Conservation (phyloP, 176 grass and related monocot genomes). For the Areca catechu region DNA sequence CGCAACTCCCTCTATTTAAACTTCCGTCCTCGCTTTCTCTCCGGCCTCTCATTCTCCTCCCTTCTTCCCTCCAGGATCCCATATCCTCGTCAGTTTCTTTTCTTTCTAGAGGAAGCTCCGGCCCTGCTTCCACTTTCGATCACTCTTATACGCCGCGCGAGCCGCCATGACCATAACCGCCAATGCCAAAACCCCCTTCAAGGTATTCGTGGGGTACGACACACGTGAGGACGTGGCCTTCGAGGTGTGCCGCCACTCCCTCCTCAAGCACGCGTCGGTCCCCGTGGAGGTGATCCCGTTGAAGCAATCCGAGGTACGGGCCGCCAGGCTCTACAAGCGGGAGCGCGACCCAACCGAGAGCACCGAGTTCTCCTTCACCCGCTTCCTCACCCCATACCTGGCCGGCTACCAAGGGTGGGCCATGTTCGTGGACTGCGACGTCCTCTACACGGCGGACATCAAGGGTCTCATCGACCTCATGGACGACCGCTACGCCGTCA, state of each 20-base stretch:
- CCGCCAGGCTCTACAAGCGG: conserved; percentile 50
- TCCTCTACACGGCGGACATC: conserved; percentile 76
- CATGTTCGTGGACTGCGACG: conserved; percentile 86
- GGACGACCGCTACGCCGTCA: conserved; percentile 22
- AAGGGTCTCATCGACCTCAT: conserved; percentile 29
- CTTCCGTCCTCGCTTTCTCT: no score
- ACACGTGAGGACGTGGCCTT: conserved; percentile 61
- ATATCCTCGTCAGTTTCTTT: no score
- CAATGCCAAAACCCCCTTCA: conserved; percentile 24
- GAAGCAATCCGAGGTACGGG: conserved; percentile 52
- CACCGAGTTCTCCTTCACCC: conserved; percentile 95
- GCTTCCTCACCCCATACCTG: conserved; percentile 75
- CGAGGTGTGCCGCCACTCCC: conserved; percentile 78
- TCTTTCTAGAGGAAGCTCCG: no score
- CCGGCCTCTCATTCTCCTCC: no score
- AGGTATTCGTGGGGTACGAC: conserved; percentile 84
- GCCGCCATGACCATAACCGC: no score
- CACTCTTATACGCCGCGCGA: no score
- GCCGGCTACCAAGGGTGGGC: conserved; percentile 64
- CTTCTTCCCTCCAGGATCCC: no score
- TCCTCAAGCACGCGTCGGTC: conserved; percentile 48
- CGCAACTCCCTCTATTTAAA: no score
- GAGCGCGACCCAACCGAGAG: conserved; percentile 55
- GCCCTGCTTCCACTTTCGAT: no score
- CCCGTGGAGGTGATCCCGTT: conserved; percentile 51